Evolutionary conservation across 768 basidiomycete genomes (phyloP).

Genomic region (Rhodosporidiobolus odoratus): DNA sequence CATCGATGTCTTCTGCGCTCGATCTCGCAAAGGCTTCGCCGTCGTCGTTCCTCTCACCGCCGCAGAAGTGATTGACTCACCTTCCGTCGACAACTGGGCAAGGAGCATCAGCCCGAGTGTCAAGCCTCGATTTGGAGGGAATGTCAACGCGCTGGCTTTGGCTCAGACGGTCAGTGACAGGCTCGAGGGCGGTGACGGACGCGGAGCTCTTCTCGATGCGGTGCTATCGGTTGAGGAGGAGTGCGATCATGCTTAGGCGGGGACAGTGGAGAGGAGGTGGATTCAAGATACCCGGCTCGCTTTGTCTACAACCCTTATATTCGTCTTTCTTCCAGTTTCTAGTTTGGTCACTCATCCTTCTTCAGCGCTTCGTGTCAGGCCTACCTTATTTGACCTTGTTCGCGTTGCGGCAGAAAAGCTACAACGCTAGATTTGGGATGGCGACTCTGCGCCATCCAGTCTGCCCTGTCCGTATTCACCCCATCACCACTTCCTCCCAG

Average conservation of each 20-base stretch:
- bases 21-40: background rate
- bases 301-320: background rate
- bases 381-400: too few species aligned
- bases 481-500: too few species aligned
- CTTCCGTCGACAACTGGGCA: background rate
- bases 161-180: constrained; percentile 13
- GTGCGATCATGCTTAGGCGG: background rate
- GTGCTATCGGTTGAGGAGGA: background rate
- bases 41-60: constrained; percentile 2
- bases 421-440: too few species aligned
- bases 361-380: too few species aligned
- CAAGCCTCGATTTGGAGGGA: background rate
- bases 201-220: background rate
- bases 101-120: background rate
- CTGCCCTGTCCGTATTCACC: too few species aligned
- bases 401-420: too few species aligned
- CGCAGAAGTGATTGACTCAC: background rate
- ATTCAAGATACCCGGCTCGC: background rate
- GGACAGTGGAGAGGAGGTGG: background rate
- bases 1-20: background rate
- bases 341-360: too few species aligned
- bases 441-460: too few species aligned
- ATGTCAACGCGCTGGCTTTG: constrained; percentile 3
- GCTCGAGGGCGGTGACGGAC: background rate
- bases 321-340: background rate